phyloP scores from a whole-genome alignment of 78 protist genomes.

The Dictyostelium citrinum region DNA sequence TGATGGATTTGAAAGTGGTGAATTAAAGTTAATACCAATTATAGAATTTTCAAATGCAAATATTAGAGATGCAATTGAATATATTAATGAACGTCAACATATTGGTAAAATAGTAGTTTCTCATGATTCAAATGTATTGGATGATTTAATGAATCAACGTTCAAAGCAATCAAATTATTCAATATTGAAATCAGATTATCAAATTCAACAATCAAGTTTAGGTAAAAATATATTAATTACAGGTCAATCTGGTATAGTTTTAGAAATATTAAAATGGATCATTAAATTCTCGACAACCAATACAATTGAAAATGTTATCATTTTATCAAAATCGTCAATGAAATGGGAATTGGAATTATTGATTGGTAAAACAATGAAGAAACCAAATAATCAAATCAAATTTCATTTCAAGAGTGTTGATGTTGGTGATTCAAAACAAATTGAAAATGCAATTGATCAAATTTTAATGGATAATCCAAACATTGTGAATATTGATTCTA shows the following conservation, averaged over 20 bases:
- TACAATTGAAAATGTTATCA: not conserved
- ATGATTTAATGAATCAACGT: not conserved
- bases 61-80: not conserved
- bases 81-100: not conserved
- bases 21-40: not conserved
- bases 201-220: not conserved
- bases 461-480: not conserved
- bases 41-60: not conserved
- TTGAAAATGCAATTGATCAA: not conserved
- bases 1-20: not conserved
- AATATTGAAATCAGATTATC: not conserved
- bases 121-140: not conserved
- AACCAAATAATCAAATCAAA: not conserved
- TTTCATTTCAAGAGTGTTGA: slow-evolving; percentile 13
- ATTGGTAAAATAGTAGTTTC: not conserved
- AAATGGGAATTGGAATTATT: slow-evolving; percentile 27
- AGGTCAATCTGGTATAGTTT: slow-evolving; percentile 44
- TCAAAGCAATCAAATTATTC: not conserved
- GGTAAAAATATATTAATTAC: not conserved
- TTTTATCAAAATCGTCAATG: slow-evolving; percentile 8
- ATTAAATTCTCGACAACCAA: not conserved
- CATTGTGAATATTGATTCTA: not conserved
- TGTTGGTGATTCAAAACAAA: not conserved
- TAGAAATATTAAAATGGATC: not conserved
- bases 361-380: slow-evolving; percentile 3